Conservation (phyloP, 169 alveolate genomes). For the Babesia caballi region DNA sequence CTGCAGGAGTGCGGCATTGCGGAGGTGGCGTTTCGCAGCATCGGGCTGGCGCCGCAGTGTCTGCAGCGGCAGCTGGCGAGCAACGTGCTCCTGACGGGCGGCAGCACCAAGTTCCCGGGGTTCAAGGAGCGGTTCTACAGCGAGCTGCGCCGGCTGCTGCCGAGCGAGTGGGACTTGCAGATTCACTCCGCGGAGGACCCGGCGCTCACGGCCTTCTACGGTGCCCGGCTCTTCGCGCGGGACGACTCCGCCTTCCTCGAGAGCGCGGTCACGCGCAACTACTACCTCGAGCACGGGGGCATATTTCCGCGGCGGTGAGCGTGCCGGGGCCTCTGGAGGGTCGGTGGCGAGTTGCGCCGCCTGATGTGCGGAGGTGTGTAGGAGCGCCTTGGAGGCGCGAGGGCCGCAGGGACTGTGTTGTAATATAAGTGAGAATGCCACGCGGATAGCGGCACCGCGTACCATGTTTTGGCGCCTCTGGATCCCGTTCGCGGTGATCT, state of each 20-base stretch:
- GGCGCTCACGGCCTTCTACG: constrained; percentile 56
- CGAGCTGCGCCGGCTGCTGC: constrained; percentile 52
- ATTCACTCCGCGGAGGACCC: constrained; percentile 35
- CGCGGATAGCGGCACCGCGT: background rate
- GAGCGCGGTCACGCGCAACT: constrained; percentile 49
- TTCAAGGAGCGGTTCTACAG: constrained; percentile 36
- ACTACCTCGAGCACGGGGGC: constrained; percentile 62
- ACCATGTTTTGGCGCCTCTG: constrained; percentile 27
- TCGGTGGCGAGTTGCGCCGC: background rate
- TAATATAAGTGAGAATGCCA: background rate
- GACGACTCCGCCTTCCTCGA: constrained; percentile 45
- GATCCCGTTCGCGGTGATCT: constrained; percentile 13
- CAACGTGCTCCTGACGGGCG: constrained; percentile 58
- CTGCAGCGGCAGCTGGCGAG: constrained; percentile 48
- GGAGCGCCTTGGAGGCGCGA: background rate
- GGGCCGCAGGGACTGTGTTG: background rate
- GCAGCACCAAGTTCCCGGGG: constrained; percentile 58
- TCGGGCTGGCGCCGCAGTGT: constrained; percentile 39
- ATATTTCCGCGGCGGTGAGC: background rate
- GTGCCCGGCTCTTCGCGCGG: constrained; percentile 55
- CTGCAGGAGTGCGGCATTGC: constrained; percentile 65
- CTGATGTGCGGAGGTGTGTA: background rate
- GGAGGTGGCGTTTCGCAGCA: constrained; percentile 47
- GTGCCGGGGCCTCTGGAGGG: background rate
- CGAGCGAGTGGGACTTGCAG: constrained; percentile 56